A percentile compares a stretch with the other conserved stretches of the same genome.
Evolutionary conservation across 2,329 filamentous ascomycete species (phyloP).

Genomic region (Fusarium pseudocircinatum): DNA sequence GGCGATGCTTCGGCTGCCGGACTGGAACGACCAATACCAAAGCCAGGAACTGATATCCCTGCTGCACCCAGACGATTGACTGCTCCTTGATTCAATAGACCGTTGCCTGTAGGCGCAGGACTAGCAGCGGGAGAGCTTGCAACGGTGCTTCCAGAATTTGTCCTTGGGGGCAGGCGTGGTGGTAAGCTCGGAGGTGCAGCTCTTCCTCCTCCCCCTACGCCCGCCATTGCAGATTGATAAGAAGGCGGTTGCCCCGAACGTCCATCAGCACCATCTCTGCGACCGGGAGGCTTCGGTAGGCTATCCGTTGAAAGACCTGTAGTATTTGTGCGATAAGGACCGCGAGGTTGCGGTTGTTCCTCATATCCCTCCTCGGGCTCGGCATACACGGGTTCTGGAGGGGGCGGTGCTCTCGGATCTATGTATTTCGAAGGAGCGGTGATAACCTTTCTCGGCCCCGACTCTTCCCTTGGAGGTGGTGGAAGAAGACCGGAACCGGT

Average conservation of each 20-base stretch:
- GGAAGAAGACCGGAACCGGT: constrained; percentile 49
- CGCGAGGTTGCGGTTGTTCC: constrained; percentile 59
- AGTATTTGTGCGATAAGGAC: constrained; percentile 75
- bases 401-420: constrained; percentile 41
- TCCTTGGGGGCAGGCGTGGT: constrained; percentile 68
- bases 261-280: constrained; percentile 55
- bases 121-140: constrained; percentile 35
- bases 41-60: constrained; percentile 79
- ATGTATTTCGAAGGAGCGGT: constrained; percentile 48
- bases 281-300: constrained; percentile 75
- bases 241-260: constrained; percentile 46
- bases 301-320: constrained; percentile 75
- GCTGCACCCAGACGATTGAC: constrained; percentile 74
- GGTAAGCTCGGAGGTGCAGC: constrained; percentile 69
- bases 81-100: constrained; percentile 64
- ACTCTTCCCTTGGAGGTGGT: constrained; percentile 39
- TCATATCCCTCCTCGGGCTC: constrained; percentile 28
- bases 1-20: constrained; percentile 43
- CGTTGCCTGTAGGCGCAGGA: constrained; percentile 35
- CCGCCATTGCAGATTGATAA: constrained; percentile 43
- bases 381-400: constrained; percentile 20
- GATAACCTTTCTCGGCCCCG: constrained; percentile 42
- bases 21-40: constrained; percentile 71
- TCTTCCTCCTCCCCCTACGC: constrained; percentile 43
- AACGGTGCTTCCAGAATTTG: constrained; percentile 48